Evolutionary conservation across 192 early-diverging fungal species (phyloP), one percentile per base, ranked within the genome.

Genomic region (Backusella liffmaniae): DNA sequence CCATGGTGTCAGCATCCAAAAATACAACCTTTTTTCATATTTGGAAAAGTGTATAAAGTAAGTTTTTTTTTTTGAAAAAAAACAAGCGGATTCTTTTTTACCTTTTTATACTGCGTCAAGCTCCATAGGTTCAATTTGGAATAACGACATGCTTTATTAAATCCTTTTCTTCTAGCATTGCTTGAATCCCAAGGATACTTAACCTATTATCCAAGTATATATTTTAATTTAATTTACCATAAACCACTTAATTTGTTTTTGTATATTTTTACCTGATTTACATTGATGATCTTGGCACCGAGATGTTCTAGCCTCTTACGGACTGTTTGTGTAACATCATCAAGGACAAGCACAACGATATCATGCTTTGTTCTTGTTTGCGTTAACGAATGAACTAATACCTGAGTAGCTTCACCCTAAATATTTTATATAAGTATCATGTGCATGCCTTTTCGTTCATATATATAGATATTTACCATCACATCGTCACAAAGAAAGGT

Each of bases 61-160:
- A 53, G 30, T 12, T 46, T 34, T 49, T 73, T 66, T 62, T 62
- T 37, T 32, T 72, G 4, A 0, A 4, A 44, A 44, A 44, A 4
- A 44, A 44, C 12, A 23, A 23, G n/a, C 23, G 0, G 21, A 26
- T 59, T 59, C 23, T 59, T 59, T 32, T 66, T 51, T 51, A 70
- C 75, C 68, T 77, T 77, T 62, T 51, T 36, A 76, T 76, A 76
- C 5, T 76, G 62, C 29, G 69, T 72, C 29, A 77, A 59, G 29
- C 41, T 69, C 76, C 76, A 77, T 18, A 77, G 53, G 36, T 59
- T 69, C 23, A 77, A 35, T 62, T 77, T 77, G 12, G 76, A 77
- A 32, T 77, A 77, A 15, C 76, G 67, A 39, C 76, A 77, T 21
- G 76, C 66, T 62, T 77, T 77, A 77, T 77, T 77, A 44, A 59